phyloP scores from a whole-genome alignment of 202 grass and related monocot genomes.

The Panicum hallii region DNA sequence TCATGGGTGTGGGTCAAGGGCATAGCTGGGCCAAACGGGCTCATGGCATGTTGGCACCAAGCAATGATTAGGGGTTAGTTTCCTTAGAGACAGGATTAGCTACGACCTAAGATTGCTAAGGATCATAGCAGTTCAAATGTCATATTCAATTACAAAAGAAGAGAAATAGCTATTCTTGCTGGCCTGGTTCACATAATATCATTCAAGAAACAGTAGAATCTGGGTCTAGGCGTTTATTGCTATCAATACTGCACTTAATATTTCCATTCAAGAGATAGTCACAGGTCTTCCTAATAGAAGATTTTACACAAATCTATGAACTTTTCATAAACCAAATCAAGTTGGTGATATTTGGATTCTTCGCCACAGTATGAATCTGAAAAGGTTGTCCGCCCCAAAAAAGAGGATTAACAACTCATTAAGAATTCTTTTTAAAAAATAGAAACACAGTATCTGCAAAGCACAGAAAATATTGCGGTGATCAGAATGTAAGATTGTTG shows the following conservation, averaged over 20 bases:
- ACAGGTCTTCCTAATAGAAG: background rate
- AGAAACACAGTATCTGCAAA: constrained; percentile 9
- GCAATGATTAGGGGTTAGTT: constrained; percentile 1
- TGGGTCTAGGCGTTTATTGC: background rate
- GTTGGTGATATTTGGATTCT: background rate
- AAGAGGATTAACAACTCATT: background rate
- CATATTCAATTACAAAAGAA: constrained; percentile 30
- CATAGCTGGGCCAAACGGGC: background rate
- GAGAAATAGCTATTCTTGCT: constrained; percentile 2
- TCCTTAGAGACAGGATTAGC: background rate
- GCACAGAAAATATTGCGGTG: background rate
- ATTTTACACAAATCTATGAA: background rate
- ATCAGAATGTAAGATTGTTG: constrained; percentile 4
- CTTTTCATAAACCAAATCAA: constrained; percentile 13
- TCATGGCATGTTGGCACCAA: constrained; percentile 12
- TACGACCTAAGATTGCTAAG: background rate
- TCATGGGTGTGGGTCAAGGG: constrained; percentile 9
- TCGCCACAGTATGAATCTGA: background rate
- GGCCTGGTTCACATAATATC: background rate
- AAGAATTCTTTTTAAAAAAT: background rate
- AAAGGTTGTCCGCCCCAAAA: background rate
- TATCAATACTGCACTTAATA: background rate
- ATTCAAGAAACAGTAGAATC: background rate
- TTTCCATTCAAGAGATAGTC: constrained; percentile 1
- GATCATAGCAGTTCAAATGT: constrained; percentile 31